Percentiles rank a stretch among this genome's conserved stretches.
phyloP scores from a whole-genome alignment of 805 yeast species.

The Metschnikowia peoriensis region DNA sequence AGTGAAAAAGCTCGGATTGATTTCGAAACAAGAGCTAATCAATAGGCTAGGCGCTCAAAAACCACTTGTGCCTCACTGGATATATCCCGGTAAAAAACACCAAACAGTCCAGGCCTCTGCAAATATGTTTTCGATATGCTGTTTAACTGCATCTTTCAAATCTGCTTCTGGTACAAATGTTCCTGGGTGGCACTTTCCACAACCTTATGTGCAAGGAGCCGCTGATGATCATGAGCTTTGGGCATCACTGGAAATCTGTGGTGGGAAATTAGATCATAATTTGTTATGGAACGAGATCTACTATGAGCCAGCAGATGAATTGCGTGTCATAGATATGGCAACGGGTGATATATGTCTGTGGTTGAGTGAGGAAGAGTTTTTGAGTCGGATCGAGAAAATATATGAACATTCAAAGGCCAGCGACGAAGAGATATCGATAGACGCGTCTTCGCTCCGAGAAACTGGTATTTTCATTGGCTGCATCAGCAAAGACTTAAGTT shows the following conservation, averaged over 20 bases:
- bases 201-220: constrained; percentile 81
- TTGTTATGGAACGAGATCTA: constrained; percentile 51
- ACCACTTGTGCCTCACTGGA: constrained; percentile 68
- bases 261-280: constrained; percentile 50
- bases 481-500: constrained; percentile 18
- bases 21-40: constrained; percentile 32
- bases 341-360: constrained; percentile 22
- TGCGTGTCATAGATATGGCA: constrained; percentile 21
- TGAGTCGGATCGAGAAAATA: constrained; percentile 17
- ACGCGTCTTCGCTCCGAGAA: constrained; percentile 15
- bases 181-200: constrained; percentile 13
- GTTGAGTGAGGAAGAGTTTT: constrained; percentile 26
- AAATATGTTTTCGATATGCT: constrained; percentile 11
- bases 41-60: constrained; percentile 30
- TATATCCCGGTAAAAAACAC: constrained; percentile 48
- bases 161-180: constrained; percentile 6
- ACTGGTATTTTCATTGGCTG: constrained; percentile 32
- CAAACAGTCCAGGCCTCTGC: constrained; percentile 1
- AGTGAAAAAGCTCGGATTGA: constrained; percentile 39
- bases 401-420: constrained; percentile 2
- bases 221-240: constrained; percentile 93
- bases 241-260: constrained; percentile 42
- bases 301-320: constrained; percentile 8
- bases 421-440: constrained; percentile 3
- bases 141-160: constrained; percentile 16